Base-by-base conservation (phyloP, 805 yeast species). In the Candida tibetensis region DNA sequence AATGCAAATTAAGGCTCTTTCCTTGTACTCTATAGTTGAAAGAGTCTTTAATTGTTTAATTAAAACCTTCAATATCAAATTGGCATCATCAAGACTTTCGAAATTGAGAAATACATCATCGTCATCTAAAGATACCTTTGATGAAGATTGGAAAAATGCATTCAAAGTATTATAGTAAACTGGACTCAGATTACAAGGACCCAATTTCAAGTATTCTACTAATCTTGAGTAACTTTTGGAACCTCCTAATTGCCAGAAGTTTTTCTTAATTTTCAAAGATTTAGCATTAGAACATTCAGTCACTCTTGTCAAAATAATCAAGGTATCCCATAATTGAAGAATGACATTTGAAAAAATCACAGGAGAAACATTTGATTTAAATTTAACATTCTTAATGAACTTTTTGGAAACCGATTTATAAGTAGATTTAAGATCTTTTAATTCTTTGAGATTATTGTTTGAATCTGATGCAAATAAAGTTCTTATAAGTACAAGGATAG, bases 161-260 rank as follows among this genome's bases (percentile, higher is more conserved):
- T 37, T 36, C 14, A 69, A 34, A 7, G 50, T 33, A 2, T 42
- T 40, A 46, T 76, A 84, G 50, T 78, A 82, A 0, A 60, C 45
- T 0, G 80, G 72, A 19, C 66, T 62, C 35, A 85, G 77, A 34
- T 67, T 69, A 32, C 81, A 65, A 2, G 77, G 75, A 0, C 88
- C 84, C 10, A 78, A 44, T 9, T 61, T 61, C 15, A 84, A 47
- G 44, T 81, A 71, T 0, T 61, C 71, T 1, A 65, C 32, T 8
- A 84, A 51, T 41, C 69, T 65, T 1, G 78, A 46, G 3, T 61
- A 60, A 39, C 56, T 45, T 38, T 66, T 65, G 32, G 51, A 47
- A 13, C 81, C 82, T 15, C 72, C 74, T 4, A 54, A 43, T 3
- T 68, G 58, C 82, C 87, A 81, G 33, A 82, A 65, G 19, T 66